Conservation (phyloP, 306 rosid genomes). For the Cicer pinnatifidum region DNA sequence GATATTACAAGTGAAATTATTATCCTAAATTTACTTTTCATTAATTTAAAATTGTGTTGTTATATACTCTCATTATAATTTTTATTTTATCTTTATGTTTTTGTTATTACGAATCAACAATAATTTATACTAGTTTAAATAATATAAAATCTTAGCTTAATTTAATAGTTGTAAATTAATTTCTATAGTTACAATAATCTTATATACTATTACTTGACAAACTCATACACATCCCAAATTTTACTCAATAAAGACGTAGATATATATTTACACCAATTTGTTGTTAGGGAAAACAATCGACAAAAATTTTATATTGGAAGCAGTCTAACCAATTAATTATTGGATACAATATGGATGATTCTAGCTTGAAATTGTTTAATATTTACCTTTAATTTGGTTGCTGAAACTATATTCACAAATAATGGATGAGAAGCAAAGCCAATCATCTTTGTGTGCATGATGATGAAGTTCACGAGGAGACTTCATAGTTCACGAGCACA, state of each 20-base stretch:
- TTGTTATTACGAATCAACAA: too few relatives aligned
- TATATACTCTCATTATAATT: too few relatives aligned
- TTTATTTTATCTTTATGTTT: too few relatives aligned
- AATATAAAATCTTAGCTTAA: too few relatives aligned
- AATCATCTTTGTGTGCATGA: constrained; percentile 43
- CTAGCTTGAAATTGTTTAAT: constrained; percentile 39
- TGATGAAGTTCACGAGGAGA: constrained; percentile 64
- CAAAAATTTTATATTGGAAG: constrained; percentile 1
- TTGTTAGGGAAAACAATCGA: constrained; percentile 13
- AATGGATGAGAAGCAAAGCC: constrained; percentile 48
- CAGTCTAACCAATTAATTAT: not conserved
- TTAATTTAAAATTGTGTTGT: too few relatives aligned
- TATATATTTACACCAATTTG: constrained; percentile 15
- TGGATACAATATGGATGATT: constrained; percentile 20
- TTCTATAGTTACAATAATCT: too few relatives aligned
- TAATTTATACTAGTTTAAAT: too few relatives aligned
- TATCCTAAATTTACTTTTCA: too few relatives aligned
- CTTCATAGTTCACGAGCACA: constrained; percentile 65
- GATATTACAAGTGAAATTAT: too few relatives aligned
- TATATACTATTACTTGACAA: too few relatives aligned
- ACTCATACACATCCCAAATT: too few relatives aligned
- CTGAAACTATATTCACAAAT: constrained; percentile 42
- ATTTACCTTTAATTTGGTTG: constrained; percentile 35
- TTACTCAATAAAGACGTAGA: not conserved
- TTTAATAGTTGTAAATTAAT: too few relatives aligned